phyloP scores from a whole-genome alignment of 805 yeast genomes.

The Huiozyma sinensis region DNA sequence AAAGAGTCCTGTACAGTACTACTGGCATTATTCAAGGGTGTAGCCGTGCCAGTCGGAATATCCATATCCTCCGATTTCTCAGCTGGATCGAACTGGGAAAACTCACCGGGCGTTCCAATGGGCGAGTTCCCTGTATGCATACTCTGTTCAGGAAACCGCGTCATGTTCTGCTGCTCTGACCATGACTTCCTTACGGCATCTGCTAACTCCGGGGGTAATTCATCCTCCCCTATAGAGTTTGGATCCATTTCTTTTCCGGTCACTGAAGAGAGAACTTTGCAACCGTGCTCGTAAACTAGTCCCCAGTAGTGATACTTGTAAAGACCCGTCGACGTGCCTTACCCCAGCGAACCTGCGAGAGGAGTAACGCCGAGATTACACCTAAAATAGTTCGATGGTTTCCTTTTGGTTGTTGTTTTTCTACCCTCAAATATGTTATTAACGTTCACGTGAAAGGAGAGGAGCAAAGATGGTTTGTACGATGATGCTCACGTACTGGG shows the following conservation, averaged over 20 bases:
- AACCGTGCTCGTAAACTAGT: too few relatives aligned
- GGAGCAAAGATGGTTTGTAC: too few relatives aligned
- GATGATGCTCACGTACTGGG: too few relatives aligned
- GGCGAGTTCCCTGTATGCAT: constrained; percentile 8
- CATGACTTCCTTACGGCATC: constrained; percentile 26
- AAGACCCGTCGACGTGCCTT: too few relatives aligned
- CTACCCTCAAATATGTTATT: too few relatives aligned
- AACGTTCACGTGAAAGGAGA: too few relatives aligned
- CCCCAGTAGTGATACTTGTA: too few relatives aligned
- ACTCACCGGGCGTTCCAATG: constrained; percentile 9
- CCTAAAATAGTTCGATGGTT: too few relatives aligned
- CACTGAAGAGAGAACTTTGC: too few relatives aligned
- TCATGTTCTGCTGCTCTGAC: constrained; percentile 12
- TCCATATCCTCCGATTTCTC: not conserved
- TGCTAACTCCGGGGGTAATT: constrained; percentile 18
- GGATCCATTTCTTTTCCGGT: not conserved
- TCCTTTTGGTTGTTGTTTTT: too few relatives aligned
- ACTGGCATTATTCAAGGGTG: not conserved
- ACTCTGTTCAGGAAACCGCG: not conserved
- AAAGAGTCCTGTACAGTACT: not conserved
- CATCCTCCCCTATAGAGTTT: constrained; percentile 5
- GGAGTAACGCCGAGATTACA: too few relatives aligned
- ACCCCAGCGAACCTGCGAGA: too few relatives aligned
- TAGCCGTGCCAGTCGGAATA: not conserved
- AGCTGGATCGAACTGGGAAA: not conserved